Conservation (phyloP, 345 rosid genomes). For the Moringa oleifera region DNA sequence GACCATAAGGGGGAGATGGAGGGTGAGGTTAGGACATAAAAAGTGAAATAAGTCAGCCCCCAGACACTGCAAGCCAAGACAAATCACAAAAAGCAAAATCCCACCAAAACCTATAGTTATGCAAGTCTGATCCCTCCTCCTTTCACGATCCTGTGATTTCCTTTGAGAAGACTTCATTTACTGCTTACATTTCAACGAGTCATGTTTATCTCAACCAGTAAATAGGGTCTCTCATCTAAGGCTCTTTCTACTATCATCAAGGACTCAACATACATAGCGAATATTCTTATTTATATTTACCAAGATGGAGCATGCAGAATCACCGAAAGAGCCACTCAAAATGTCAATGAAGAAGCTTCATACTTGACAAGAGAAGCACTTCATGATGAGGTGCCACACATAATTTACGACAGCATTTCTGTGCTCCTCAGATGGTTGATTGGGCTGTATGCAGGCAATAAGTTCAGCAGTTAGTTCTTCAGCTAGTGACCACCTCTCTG, state of each 20-base stretch:
- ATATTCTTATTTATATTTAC: no score
- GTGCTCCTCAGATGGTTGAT: slow-evolving; percentile 38
- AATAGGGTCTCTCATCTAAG: neutral
- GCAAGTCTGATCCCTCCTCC: neutral
- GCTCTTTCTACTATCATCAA: neutral
- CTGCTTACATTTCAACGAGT: neutral
- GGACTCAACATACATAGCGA: no score
- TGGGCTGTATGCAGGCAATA: slow-evolving; percentile 52
- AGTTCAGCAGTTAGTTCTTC: slow-evolving; percentile 52
- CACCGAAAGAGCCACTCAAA: neutral
- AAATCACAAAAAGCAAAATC: neutral
- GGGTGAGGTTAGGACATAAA: neutral
- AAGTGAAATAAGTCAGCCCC: neutral
- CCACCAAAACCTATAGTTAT: neutral
- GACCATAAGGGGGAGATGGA: neutral
- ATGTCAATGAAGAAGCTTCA: neutral
- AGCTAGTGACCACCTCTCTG: slow-evolving; percentile 42
- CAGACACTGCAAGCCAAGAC: neutral
- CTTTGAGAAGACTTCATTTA: neutral
- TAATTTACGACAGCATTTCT: slow-evolving; percentile 48
- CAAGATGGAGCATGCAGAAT: neutral
- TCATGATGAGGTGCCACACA: slow-evolving; percentile 37
- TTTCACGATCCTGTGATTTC: neutral
- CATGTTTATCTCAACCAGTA: neutral
- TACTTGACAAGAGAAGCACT: slow-evolving; percentile 56